Evolutionary conservation across 768 basidiomycete genomes (phyloP).

Genomic region (Fomitopsis serialis): DNA sequence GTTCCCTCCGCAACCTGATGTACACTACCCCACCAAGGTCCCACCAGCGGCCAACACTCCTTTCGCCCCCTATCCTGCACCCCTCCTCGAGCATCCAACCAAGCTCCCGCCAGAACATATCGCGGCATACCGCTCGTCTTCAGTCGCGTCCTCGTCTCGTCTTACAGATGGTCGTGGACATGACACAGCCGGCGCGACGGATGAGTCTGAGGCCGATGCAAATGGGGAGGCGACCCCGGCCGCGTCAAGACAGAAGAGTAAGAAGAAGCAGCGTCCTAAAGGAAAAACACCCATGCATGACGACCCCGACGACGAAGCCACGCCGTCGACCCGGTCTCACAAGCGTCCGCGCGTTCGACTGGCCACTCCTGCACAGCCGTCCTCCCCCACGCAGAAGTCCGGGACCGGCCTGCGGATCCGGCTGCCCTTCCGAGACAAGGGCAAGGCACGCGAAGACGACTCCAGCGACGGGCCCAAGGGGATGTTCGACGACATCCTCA

Average conservation of each 20-base stretch:
- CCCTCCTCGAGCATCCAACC: constrained; percentile 5
- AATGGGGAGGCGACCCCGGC: constrained; percentile 18
- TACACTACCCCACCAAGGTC: background rate
- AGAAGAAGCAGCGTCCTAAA: constrained; percentile 24
- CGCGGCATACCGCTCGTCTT: constrained; percentile 25
- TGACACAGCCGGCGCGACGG: constrained; percentile 22
- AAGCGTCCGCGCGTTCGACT: constrained; percentile 47
- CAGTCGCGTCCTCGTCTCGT: constrained; percentile 40
- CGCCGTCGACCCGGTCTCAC: constrained; percentile 8
- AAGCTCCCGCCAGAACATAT: background rate
- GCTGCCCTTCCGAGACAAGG: constrained; percentile 57
- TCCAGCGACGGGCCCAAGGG: constrained; percentile 51
- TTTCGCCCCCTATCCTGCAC: background rate
- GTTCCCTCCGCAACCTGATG: background rate
- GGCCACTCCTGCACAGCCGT: constrained; percentile 28
- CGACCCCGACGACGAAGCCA: constrained; percentile 19
- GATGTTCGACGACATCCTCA: constrained; percentile 82
- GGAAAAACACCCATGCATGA: constrained; percentile 15
- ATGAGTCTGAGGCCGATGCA: constrained; percentile 26
- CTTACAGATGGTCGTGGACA: constrained; percentile 11
- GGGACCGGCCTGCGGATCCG: constrained; percentile 46
- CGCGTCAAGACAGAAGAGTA: constrained; percentile 28
- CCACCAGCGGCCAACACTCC: background rate
- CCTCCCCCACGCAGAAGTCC: constrained; percentile 24
- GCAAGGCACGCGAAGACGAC: constrained; percentile 54